phyloP scores from a whole-genome alignment of 441 rosid genomes.

The Populus trichocarpa region DNA sequence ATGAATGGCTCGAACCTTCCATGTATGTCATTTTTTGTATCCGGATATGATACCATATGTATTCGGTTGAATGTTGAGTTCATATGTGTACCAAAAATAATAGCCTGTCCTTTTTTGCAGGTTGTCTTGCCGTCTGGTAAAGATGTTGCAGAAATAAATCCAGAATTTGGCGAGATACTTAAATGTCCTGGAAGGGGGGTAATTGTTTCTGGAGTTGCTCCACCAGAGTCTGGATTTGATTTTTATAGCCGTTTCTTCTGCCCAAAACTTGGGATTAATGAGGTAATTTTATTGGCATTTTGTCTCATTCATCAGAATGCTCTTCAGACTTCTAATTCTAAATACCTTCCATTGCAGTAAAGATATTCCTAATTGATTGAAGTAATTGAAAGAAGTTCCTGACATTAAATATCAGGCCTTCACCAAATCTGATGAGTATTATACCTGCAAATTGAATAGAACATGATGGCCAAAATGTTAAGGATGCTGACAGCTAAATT shows the following conservation, averaged over 20 bases:
- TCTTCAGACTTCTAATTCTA: not conserved
- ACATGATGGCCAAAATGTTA: not conserved
- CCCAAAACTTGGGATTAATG: slow-evolving; percentile 58
- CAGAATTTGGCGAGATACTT: slow-evolving; percentile 43
- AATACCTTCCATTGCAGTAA: not conserved
- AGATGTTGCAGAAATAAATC: slow-evolving; percentile 48
- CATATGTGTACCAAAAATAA: not conserved
- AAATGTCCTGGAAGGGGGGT: slow-evolving; percentile 62
- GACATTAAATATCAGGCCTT: not conserved
- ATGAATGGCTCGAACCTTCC: not conserved
- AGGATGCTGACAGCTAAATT: not conserved
- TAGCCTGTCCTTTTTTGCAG: slow-evolving; percentile 25
- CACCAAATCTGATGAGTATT: not conserved
- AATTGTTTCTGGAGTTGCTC: slow-evolving; percentile 51
- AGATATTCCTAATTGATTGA: not conserved
- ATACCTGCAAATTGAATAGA: not conserved
- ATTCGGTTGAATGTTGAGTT: not conserved
- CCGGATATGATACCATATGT: not conserved
- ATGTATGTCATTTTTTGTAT: not conserved
- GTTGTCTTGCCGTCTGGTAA: slow-evolving; percentile 59
- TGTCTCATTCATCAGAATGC: not conserved
- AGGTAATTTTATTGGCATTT: slow-evolving; percentile 33
- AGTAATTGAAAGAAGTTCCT: not conserved
- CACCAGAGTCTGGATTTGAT: slow-evolving; percentile 59
- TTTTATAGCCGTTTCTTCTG: slow-evolving; percentile 60